Evolutionary conservation across 257 asterid species (phyloP), one percentile per base, ranked within the genome.

Genomic region (Solanum chiquidenum): DNA sequence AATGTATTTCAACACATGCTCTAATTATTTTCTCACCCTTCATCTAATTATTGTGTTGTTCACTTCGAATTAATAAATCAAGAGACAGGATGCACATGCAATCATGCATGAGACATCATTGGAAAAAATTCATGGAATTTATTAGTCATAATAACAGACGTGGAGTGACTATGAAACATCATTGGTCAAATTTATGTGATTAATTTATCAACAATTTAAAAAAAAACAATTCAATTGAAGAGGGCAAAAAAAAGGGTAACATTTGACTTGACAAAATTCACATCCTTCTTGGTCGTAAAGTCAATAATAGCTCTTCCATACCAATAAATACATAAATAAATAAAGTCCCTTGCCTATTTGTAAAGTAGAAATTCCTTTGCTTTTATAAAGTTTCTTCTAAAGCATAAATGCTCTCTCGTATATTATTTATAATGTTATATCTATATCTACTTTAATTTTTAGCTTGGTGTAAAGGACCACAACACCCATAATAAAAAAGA

Each of bases 341-440:
- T 16, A 90, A 89, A 90, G 88, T 68, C 71, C 8, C 64, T 25
- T 91, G 94, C 89, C 92, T 83, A 91, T 83, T 94, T 90, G 95
- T 94, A 93, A 94, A 93, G 95, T 34, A 1, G 46, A 31, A 90
- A 87, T 90, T 91, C 89, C 44, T 73, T 80, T 86, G 73, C 86
- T 88, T 94, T 89, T 89, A 55, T 60, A 88, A 94, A 90, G 94
- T 88, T 83, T 20, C 29, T n/a, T 84, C 6, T 8, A 90, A 85
- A 90, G 93, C 92, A 92, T 87, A 88, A 86, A 33, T 89, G 88
- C 87, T 71, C 87, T 37, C 79, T 31, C 9, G 77, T 84, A 35
- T 37, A 84, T 8, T 38, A 40, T 62, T n/a, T 44, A 49, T 31
- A 71, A 7, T 55, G 64, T 29, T 34, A 37, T 58, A 40, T 42